Conservation (phyloP, 2,329 filamentous ascomycete species). For the Talaromyces sp. region DNA sequence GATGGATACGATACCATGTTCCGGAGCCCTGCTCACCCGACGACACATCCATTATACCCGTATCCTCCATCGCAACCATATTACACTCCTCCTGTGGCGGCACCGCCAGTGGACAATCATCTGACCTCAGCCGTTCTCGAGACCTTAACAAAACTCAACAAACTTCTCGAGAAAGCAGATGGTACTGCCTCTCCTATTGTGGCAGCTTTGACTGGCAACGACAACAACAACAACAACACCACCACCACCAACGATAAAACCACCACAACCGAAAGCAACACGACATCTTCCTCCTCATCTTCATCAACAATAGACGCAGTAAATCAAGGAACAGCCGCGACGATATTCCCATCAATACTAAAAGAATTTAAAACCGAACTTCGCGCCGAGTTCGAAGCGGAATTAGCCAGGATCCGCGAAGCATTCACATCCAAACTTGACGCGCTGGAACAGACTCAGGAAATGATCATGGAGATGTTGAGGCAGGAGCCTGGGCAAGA, state of each 20-base stretch:
- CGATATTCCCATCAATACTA: constrained; percentile 22
- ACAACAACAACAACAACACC: too few species aligned
- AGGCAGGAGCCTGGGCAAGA: constrained; percentile 30
- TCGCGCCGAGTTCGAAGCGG: constrained; percentile 28
- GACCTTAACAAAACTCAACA: constrained; percentile 37
- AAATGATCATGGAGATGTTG: constrained; percentile 41
- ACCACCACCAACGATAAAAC: neutral
- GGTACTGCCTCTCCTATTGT: constrained; percentile 24
- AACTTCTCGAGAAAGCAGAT: constrained; percentile 31
- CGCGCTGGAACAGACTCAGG: constrained; percentile 38
- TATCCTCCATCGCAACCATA: constrained; percentile 2
- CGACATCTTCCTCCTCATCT: neutral
- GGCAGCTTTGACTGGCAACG: constrained; percentile 24
- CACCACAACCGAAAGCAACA: neutral
- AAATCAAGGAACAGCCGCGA: neutral
- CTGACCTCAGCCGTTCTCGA: constrained; percentile 36
- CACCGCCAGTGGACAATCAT: constrained; percentile 12
- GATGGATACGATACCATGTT: constrained; percentile 42
- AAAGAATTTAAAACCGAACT: constrained; percentile 29
- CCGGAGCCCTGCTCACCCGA: constrained; percentile 18
- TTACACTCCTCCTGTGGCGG: constrained; percentile 6
- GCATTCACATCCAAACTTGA: constrained; percentile 36
- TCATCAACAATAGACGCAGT: neutral
- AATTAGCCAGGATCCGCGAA: constrained; percentile 33
- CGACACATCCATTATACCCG: constrained; percentile 15